phyloP scores from a whole-genome alignment of 75 land plant species.

The Sequoiadendron giganteum region DNA sequence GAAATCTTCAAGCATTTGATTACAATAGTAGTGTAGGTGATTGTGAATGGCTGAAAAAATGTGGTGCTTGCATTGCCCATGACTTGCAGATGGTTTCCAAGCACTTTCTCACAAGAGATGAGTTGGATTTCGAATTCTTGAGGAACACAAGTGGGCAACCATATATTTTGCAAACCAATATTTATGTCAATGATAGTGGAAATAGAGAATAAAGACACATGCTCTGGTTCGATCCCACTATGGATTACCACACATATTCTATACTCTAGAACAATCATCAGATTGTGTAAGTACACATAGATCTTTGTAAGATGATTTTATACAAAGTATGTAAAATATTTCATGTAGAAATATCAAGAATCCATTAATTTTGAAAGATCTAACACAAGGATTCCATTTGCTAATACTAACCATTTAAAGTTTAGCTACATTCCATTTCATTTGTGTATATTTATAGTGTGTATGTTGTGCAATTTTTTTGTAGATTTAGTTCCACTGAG shows the following conservation, averaged over 20 bases:
- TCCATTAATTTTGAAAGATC: not conserved
- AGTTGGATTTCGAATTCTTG: conserved; percentile 9
- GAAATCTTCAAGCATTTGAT: too few relatives aligned
- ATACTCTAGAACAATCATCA: conserved; percentile 5
- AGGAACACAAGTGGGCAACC: conserved; percentile 8
- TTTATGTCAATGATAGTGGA: not conserved
- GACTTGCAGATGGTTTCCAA: conserved; percentile 10
- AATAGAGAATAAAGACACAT: not conserved
- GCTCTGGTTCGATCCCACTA: conserved; percentile 10
- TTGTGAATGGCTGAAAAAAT: not conserved
- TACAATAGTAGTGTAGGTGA: not conserved
- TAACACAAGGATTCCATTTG: not conserved
- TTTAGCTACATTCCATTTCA: too few relatives aligned
- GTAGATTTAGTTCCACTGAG: conserved; percentile 1
- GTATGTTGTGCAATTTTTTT: not conserved
- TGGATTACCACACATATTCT: not conserved
- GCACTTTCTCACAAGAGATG: conserved; percentile 9
- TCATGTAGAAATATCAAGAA: not conserved
- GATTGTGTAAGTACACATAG: not conserved
- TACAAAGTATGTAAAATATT: not conserved
- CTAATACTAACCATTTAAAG: not conserved
- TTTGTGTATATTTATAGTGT: not conserved
- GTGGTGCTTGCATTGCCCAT: not conserved
- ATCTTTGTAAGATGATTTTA: too few relatives aligned
- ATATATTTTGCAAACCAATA: conserved; percentile 9